Evolutionary conservation across 352 stramenopile genomes (phyloP).

Genomic region (Pythium brassicae): DNA sequence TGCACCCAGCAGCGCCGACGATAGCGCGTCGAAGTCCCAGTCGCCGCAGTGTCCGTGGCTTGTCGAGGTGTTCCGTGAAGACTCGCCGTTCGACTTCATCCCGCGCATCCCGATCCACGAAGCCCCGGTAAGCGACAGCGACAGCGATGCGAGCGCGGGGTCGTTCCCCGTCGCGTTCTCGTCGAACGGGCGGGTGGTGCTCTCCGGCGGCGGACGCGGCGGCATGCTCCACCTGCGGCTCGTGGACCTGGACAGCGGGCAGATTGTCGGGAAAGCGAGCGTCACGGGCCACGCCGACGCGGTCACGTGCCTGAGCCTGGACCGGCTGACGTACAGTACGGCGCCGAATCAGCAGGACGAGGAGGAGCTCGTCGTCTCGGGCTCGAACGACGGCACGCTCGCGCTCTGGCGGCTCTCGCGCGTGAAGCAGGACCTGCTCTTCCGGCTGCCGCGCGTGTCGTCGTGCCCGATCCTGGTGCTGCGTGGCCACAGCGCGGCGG

Average conservation of each 20-base stretch:
- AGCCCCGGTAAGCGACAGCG: conserved; percentile 18
- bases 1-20: neutral
- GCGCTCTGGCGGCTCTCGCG: conserved; percentile 70
- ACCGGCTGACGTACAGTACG: conserved; percentile 50
- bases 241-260: conserved; percentile 76
- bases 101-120: conserved; percentile 77
- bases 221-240: conserved; percentile 74
- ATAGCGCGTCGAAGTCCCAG: conserved; percentile 1
- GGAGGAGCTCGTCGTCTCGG: conserved; percentile 73
- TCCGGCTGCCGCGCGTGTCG: conserved; percentile 66
- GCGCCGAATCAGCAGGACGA: conserved; percentile 40
- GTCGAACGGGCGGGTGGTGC: conserved; percentile 62
- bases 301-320: conserved; percentile 71
- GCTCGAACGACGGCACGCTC: conserved; percentile 62
- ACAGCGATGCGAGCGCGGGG: conserved; percentile 1
- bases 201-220: conserved; percentile 66
- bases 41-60: conserved; percentile 52
- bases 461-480: conserved; percentile 58
- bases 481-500: conserved; percentile 41
- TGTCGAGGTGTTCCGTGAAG: conserved; percentile 60
- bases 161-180: conserved; percentile 65
- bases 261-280: conserved; percentile 78
- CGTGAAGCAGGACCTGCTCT: conserved; percentile 68
- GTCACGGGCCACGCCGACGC: conserved; percentile 65
- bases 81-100: conserved; percentile 78